Evolutionary conservation across 108 stramenopile species (phyloP).

Genomic region (Cyclotella choctawhatcheeana): DNA sequence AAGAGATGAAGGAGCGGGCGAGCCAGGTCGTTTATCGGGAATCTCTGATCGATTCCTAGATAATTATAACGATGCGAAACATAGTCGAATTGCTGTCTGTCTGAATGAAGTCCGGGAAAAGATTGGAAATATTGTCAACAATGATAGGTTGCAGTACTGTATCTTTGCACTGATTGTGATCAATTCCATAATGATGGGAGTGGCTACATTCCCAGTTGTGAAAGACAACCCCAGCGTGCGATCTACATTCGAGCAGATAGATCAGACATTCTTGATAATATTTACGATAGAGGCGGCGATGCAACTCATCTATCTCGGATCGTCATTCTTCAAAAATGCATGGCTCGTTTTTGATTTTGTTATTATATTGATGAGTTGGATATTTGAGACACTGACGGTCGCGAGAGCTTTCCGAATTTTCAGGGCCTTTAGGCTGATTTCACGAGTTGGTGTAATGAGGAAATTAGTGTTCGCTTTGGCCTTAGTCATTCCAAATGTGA

Average conservation of each 20-base stretch:
- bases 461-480: slow-evolving; percentile 68
- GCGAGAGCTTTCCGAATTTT: slow-evolving; percentile 82
- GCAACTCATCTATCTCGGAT: slow-evolving; percentile 65
- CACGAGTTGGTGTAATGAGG: slow-evolving; percentile 68
- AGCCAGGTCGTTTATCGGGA: neutral
- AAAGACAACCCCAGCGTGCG: slow-evolving; percentile 34
- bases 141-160: slow-evolving; percentile 52
- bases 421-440: slow-evolving; percentile 71
- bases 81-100: neutral
- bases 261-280: slow-evolving; percentile 63
- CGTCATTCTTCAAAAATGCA: slow-evolving; percentile 56
- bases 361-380: slow-evolving; percentile 65
- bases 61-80: neutral
- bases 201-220: slow-evolving; percentile 69
- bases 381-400: slow-evolving; percentile 55
- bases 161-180: slow-evolving; percentile 62
- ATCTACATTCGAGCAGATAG: slow-evolving; percentile 49
- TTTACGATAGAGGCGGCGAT: slow-evolving; percentile 73
- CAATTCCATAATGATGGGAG: slow-evolving; percentile 81
- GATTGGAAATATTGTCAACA: slow-evolving; percentile 60
- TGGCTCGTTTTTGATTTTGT: slow-evolving; percentile 77
- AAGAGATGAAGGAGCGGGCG: neutral
- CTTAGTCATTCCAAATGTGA: slow-evolving; percentile 71
- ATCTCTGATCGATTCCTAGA: neutral
- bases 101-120: slow-evolving; percentile 16